These are phyloP conservation scores for Cynara cardunculus DNA, from an alignment of 129 eudicot species.

Conservation along the genomic window DNA sequence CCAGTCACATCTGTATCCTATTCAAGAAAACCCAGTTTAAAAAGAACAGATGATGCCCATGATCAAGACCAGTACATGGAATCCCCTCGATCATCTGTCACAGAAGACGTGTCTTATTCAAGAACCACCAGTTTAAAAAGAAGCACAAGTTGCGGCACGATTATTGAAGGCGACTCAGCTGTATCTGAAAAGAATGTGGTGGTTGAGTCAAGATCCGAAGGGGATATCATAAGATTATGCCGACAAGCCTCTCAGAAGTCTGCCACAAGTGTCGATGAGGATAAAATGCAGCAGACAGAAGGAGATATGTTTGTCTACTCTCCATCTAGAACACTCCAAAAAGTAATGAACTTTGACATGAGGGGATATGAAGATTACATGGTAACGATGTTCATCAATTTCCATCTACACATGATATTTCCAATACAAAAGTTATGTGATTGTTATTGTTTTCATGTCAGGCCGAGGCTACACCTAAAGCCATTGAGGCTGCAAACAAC, in stretches of 20 bases:
- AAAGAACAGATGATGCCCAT: constrained; percentile 29
- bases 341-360: constrained; percentile 29
- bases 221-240: constrained; percentile 14
- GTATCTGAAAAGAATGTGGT: constrained; percentile 29
- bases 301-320: neutral
- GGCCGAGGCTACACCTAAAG: constrained; percentile 33
- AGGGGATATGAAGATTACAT: constrained; percentile 26
- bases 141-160: constrained; percentile 49
- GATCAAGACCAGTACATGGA: constrained; percentile 11
- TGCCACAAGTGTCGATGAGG: constrained; percentile 17
- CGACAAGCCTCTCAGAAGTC: constrained; percentile 29
- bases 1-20: neutral
- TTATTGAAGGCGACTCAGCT: constrained; percentile 19
- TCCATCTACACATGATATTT: neutral
- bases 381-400: constrained; percentile 32
- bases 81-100: constrained; percentile 35
- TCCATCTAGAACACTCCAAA: constrained; percentile 25
- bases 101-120: constrained; percentile 20
- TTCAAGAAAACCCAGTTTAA: constrained; percentile 17
- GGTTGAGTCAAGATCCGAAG: constrained; percentile 28
- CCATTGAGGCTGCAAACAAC: constrained; percentile 6
- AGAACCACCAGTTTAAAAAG: constrained; percentile 25
- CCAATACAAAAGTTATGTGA: neutral
- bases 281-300: constrained; percentile 32
- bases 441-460: constrained; percentile 15